Evolutionary conservation across 352 stramenopile species (phyloP).

Genomic region (Pythium rhizo-oryzae): DNA sequence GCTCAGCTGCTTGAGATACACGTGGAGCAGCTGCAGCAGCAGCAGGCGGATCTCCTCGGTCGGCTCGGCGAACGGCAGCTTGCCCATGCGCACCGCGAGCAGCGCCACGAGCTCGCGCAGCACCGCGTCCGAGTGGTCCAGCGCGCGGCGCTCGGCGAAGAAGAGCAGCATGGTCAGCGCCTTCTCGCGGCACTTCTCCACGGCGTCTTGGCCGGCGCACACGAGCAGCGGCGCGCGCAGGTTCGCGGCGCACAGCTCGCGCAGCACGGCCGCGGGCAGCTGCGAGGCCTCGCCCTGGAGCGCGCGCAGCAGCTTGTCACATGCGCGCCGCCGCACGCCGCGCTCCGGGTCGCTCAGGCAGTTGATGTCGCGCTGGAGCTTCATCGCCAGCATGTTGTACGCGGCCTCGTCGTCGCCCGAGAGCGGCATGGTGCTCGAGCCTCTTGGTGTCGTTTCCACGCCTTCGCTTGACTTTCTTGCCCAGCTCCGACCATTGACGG

Average conservation of each 20-base stretch:
- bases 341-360: slow-evolving; percentile 75
- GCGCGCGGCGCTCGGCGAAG: slow-evolving; percentile 48
- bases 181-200: slow-evolving; percentile 84
- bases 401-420: slow-evolving; percentile 49
- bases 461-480: not conserved
- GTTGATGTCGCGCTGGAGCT: slow-evolving; percentile 85
- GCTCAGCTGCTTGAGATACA: slow-evolving; percentile 59
- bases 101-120: slow-evolving; percentile 56
- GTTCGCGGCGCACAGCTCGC: slow-evolving; percentile 43
- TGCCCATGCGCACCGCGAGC: slow-evolving; percentile 59
- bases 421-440: slow-evolving; percentile 39
- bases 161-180: slow-evolving; percentile 61
- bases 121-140: slow-evolving; percentile 43
- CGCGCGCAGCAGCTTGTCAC: slow-evolving; percentile 68
- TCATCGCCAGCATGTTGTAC: slow-evolving; percentile 71
- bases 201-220: slow-evolving; percentile 48
- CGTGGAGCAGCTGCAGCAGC: slow-evolving; percentile 59
- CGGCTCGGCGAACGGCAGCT: slow-evolving; percentile 75
- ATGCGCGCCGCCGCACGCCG: slow-evolving; percentile 64
- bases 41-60: slow-evolving; percentile 84
- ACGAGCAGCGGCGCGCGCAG: slow-evolving; percentile 55
- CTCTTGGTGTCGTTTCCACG: not conserved
- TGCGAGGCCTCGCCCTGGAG: slow-evolving; percentile 49
- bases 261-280: slow-evolving; percentile 40
- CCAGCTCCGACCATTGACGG: not conserved